Evolutionary conservation across 2,329 filamentous ascomycete species (phyloP).

Genomic region (Colletotrichum filicis): DNA sequence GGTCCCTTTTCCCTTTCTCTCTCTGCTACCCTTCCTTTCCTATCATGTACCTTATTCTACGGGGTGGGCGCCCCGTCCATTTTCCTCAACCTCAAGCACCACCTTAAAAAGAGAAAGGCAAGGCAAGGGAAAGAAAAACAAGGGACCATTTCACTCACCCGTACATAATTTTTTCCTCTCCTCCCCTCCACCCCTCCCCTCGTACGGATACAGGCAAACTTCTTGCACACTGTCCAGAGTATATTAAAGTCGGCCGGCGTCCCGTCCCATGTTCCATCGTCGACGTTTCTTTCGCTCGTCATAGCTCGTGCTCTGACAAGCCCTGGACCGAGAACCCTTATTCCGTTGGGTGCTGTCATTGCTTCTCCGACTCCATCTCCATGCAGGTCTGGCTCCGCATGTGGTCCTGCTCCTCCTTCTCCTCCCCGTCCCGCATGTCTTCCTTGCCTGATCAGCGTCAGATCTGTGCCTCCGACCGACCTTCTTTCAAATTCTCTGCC

Average conservation of each 20-base stretch:
- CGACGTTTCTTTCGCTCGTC: not conserved
- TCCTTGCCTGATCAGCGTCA: conserved; percentile 34
- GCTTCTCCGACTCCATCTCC: conserved; percentile 32
- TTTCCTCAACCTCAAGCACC: conserved; percentile 24
- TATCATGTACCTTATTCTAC: conserved; percentile 20
- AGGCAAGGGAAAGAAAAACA: conserved; percentile 1
- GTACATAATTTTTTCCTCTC: not conserved
- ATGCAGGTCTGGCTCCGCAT: conserved; percentile 34
- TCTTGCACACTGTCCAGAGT: conserved; percentile 18
- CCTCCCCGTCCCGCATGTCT: conserved; percentile 33
- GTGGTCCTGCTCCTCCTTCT: conserved; percentile 30
- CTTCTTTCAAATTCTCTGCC: conserved; percentile 29
- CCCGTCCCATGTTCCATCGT: conserved; percentile 11
- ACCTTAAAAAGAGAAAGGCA: not conserved
- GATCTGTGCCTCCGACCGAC: conserved; percentile 22
- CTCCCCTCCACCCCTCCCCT: not conserved
- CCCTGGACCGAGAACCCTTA: conserved; percentile 21
- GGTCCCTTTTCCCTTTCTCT: not conserved
- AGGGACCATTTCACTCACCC: conserved; percentile 20
- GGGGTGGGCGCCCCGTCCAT: conserved; percentile 10
- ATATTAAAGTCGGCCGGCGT: conserved; percentile 30
- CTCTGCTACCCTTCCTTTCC: conserved; percentile 3
- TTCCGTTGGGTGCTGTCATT: conserved; percentile 29
- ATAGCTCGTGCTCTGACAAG: not conserved
- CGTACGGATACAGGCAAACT: not conserved